Conservation (phyloP, 2,329 filamentous ascomycete genomes). For the Stachybotrys elegans region DNA sequence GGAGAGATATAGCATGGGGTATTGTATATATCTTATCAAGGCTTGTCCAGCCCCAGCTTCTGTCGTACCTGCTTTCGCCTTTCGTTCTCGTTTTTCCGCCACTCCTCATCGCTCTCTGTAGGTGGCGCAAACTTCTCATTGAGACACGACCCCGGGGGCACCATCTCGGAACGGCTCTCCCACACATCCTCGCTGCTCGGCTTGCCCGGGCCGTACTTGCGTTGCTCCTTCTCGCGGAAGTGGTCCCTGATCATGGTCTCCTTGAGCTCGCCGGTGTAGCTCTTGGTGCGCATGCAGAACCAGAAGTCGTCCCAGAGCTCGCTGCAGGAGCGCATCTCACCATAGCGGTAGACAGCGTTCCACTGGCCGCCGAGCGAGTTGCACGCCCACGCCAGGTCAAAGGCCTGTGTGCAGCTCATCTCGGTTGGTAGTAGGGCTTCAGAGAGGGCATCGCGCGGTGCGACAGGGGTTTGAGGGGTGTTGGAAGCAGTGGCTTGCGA, state of each 20-base stretch:
- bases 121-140: conserved; percentile 31
- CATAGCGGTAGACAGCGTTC: conserved; percentile 85
- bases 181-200: conserved; percentile 88
- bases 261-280: conserved; percentile 53
- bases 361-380: conserved; percentile 88
- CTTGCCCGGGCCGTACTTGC: conserved; percentile 56
- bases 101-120: conserved; percentile 37
- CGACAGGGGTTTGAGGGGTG: conserved; percentile 14
- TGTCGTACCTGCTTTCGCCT: conserved; percentile 30
- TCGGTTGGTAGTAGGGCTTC: conserved; percentile 70
- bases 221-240: conserved; percentile 61
- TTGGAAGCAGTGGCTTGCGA: conserved; percentile 13
- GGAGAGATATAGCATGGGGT: not conserved
- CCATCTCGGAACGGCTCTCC: conserved; percentile 62
- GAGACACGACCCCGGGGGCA: conserved; percentile 46
- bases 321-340: conserved; percentile 68
- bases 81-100: conserved; percentile 27
- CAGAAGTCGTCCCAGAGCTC: conserved; percentile 93
- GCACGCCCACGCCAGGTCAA: conserved; percentile 93
- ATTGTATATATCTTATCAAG: conserved; percentile 5
- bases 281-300: conserved; percentile 89
- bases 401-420: conserved; percentile 86
- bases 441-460: conserved; percentile 43
- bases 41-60: conserved; percentile 20
- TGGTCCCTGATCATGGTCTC: conserved; percentile 59